Base-by-base conservation (phyloP, 2,329 filamentous ascomycete genomes). In the Colletotrichum coccodes region DNA sequence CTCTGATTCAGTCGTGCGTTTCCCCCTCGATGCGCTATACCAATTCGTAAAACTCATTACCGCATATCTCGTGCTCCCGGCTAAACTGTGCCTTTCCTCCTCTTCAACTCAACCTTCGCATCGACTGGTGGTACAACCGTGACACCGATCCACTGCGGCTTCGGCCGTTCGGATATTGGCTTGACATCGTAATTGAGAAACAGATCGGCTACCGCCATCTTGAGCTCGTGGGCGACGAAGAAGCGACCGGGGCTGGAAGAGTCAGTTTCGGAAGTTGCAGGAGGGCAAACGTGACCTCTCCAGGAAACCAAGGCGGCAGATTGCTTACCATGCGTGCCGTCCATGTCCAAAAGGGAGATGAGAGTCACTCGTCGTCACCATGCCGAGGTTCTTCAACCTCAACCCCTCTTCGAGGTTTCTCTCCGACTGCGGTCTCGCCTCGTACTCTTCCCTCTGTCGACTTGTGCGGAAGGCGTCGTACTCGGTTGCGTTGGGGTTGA, bases 341-440 rank as follows among this genome's bases (percentile, higher is more conserved):
- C 88, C 88, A 68, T 89, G 86, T 0, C 88, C 87, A 75, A 90
- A 90, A 0, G 84, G 79, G 23, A 89, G 74, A 71, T 87, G 84
- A 8, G 78, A 74, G 42, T 84, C 79, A 40, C 83, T 85, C 2
- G 87, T 88, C 6, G 85, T 86, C 14, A 88, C 84, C 79, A 90
- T 83, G 3, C 85, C 83, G 18, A 84, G 71, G 74, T 84, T 81
- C 49, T 81, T 83, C 18, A 76, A 73, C 47, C 72, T 74, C 50
- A 84, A 70, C 0, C 73, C 75, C 14, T 79, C 78, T 3, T 76
- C 77, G 1, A 70, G 46, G 28, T 74, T 76, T 57, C 76, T 76
- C 61, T 77, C 73, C 4, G 75, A 75, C 0, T 72, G 70, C 0
- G 74, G 67, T 16, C 73, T 75, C 0, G 60, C 72, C 34, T 81